Base-by-base conservation (phyloP, 208 protist genomes). In the Angomonas ambiguus region DNA sequence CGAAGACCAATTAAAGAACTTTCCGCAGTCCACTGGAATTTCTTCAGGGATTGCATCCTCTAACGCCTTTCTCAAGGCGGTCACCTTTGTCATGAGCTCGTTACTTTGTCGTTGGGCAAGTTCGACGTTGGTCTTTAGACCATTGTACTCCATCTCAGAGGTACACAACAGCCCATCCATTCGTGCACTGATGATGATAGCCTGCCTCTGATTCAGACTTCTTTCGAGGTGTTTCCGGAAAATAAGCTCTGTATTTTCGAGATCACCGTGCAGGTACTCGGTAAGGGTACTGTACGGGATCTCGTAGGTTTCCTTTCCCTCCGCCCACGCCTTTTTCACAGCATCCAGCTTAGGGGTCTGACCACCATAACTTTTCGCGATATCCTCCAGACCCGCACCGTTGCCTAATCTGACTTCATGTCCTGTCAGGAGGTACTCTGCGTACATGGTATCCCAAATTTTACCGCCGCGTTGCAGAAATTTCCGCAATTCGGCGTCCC, bases 391-490 rank as follows among this genome's bases (percentile, higher is more conserved):
- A 51, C 88, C 85, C 18, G 88, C 87, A 45, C 90, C 86, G 58
- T 83, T 74, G 28, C 90, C 89, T 5, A 96, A 76, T 71, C 84
- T 87, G 33, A 94, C 76, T 51, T 92, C 87, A 51, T 97, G 93
- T 5, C 93, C 93, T 13, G 77, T 92, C 24, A 96, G 70, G 24
- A 97, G 75, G 67, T 97, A 97, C 77, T 97, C 90, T 24, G 75
- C 90, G 74, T 97, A 97, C 93, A 97, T 97, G 33, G 93, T 97
- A 67, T 97, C 93, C 91, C 93, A 97, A 8, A 97, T 88, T 56
- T 86, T 87, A 8, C 93, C 93, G 35, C 93, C 93, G 2, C 88
- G 77, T 20, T 66, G 69, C 18, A 97, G 70, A 67, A 97, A 97
- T 45, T 75, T 76, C 34, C 80, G 76, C n/a, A 97, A 73, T 69